These are phyloP conservation scores for Porogramme epimiltina DNA, from an alignment of 1,284 basidiomycete genomes.

Conservation along the genomic window DNA sequence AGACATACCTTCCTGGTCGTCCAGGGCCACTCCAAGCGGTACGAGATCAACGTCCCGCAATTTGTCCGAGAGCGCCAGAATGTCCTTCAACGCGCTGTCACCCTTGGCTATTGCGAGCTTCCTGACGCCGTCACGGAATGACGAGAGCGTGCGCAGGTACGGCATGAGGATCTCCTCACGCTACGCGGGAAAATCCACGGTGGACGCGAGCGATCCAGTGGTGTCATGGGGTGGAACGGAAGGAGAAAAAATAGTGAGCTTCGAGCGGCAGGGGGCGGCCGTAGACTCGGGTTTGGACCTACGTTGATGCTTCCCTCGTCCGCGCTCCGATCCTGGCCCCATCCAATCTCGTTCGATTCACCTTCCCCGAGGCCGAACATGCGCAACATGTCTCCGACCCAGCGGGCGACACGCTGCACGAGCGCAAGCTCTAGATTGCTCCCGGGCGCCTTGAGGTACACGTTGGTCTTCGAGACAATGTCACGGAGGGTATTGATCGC, in stretches of 20 bases:
- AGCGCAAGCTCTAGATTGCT: slow-evolving; percentile 70
- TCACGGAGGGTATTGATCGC: slow-evolving; percentile 82
- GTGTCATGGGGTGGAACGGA: too few relatives aligned
- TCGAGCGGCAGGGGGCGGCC: neutral
- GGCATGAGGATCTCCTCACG: slow-evolving; percentile 88
- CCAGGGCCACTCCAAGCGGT: slow-evolving; percentile 92
- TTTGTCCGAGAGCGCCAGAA: slow-evolving; percentile 84
- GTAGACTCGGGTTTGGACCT: slow-evolving; percentile 37
- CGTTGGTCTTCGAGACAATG: slow-evolving; percentile 86
- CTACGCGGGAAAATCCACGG: slow-evolving; percentile 39
- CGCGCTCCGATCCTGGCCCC: slow-evolving; percentile 60
- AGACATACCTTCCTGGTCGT: slow-evolving; percentile 95
- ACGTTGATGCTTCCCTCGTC: slow-evolving; percentile 52
- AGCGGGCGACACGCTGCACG: slow-evolving; percentile 76
- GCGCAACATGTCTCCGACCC: slow-evolving; percentile 88
- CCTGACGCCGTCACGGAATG: slow-evolving; percentile 91
- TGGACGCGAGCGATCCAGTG: too few relatives aligned
- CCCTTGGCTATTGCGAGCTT: slow-evolving; percentile 77
- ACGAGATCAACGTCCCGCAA: slow-evolving; percentile 91
- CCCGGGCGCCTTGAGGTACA: slow-evolving; percentile 77
- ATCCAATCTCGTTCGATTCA: slow-evolving; percentile 62
- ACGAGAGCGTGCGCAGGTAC: slow-evolving; percentile 84
- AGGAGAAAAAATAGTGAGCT: neutral
- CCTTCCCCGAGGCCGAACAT: slow-evolving; percentile 97
- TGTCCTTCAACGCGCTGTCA: slow-evolving; percentile 71